Evolutionary conservation across 129 eudicot species (phyloP), one percentile per base, ranked within the genome.

Genomic region (Glebionis coronaria): DNA sequence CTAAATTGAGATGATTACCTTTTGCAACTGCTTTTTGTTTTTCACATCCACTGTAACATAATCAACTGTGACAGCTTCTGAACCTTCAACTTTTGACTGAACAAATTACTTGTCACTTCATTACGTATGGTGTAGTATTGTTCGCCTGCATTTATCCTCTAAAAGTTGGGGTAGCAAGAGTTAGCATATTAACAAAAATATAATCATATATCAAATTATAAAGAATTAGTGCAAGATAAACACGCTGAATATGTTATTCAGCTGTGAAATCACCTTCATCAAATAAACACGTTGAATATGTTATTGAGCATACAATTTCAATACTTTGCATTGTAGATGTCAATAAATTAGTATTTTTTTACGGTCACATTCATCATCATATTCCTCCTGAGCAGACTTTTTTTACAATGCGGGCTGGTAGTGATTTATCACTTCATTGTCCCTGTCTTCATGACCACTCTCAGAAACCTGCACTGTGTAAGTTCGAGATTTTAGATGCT

Each of bases 1-100:
- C 29, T 20, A 49, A 60, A 58, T 14, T 9, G 11, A 45, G 38
- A 53, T 21, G 18, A 69, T 14, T 49, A 92, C 96, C 98, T 92
- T 92, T 69, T 85, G 88, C 28, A 87, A 63, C 60, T 58, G 77
- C 44, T 69, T 79, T 72, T 78, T 84, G 81, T 44, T 82, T 80
- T 88, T 88, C 61, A 72, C 90, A 83, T 88, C 96, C 51, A 86
- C 69, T 16, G 96, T 80, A 76, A 88, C 98, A 73, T 85, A 88
- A 80, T 92, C 98, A 44, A 92, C 95, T 47, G 61, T 73, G 28
- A 61, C 96, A 13, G 91, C 82, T 25, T 92, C 95, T 9, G 98
- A 81, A 49, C 90, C 68, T 92, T 92, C 25, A 92, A 69, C 64
- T 56, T 86, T 63, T 21, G 61, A 58, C 42, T 65, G 15, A 16